Conservation (phyloP, 768 basidiomycete species). For the Boletus insuetus region DNA sequence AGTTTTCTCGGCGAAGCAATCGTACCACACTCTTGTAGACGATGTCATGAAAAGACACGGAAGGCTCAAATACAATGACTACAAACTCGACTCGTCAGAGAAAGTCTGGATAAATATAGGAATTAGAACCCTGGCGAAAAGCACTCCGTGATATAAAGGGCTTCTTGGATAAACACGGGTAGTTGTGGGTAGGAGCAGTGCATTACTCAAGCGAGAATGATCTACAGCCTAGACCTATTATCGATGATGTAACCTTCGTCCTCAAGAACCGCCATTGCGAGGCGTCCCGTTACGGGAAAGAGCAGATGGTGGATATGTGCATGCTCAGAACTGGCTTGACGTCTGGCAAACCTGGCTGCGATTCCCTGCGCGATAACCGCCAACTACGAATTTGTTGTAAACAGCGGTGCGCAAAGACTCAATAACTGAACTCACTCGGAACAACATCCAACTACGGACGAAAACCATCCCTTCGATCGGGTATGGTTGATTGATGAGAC, state of each 20-base stretch:
- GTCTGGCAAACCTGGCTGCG: slow-evolving; percentile 77
- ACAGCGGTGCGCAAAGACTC: background rate
- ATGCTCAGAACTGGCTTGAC: slow-evolving; percentile 86
- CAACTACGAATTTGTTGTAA: slow-evolving; percentile 40
- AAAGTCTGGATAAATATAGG: slow-evolving; percentile 21
- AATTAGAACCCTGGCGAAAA: slow-evolving; percentile 7
- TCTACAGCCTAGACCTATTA: slow-evolving; percentile 27
- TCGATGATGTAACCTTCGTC: slow-evolving; percentile 42
- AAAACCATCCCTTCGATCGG: slow-evolving; percentile 80
- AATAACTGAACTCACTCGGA: slow-evolving; percentile 50
- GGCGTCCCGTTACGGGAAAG: slow-evolving; percentile 61
- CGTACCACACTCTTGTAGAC: slow-evolving; percentile 14
- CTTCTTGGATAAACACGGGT: slow-evolving; percentile 19
- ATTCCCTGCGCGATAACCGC: slow-evolving; percentile 88
- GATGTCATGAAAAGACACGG: slow-evolving; percentile 16
- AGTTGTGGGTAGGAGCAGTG: slow-evolving; percentile 5
- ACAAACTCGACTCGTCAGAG: slow-evolving; percentile 15
- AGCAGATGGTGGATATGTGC: slow-evolving; percentile 46
- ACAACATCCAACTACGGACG: slow-evolving; percentile 82
- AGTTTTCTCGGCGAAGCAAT: slow-evolving; percentile 26
- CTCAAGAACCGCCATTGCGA: slow-evolving; percentile 61
- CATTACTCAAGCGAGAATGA: background rate
- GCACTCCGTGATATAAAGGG: slow-evolving; percentile 12
- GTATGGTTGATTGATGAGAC: slow-evolving; percentile 59
- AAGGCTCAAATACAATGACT: slow-evolving; percentile 18